Evolutionary conservation across 176 grass and related monocot genomes (phyloP).

Genomic region (Hyparrhenia diplandra): DNA sequence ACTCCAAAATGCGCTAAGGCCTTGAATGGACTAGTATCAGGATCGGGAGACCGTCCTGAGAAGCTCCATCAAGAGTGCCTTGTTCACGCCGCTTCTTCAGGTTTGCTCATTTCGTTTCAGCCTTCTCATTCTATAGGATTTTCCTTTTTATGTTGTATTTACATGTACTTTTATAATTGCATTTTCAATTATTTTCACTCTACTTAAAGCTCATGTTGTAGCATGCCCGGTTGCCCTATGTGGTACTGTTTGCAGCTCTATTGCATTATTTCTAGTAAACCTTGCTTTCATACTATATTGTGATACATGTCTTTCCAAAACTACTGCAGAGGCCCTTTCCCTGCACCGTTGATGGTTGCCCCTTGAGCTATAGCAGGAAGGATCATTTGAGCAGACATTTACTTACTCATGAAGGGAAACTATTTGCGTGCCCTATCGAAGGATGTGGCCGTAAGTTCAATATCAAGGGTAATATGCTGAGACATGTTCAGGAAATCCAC

Average conservation of each 20-base stretch:
- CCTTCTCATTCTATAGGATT: neutral
- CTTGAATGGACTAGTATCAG: slow-evolving; percentile 88
- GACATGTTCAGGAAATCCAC: slow-evolving; percentile 58
- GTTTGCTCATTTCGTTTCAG: slow-evolving; percentile 25
- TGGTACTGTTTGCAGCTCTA: neutral
- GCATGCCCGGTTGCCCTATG: neutral
- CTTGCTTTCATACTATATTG: slow-evolving; percentile 15
- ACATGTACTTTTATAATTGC: neutral
- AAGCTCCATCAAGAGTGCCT: slow-evolving; percentile 77
- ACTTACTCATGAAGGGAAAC: slow-evolving; percentile 59
- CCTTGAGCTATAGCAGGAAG: slow-evolving; percentile 61
- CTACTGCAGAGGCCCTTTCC: slow-evolving; percentile 56
- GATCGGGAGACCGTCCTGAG: slow-evolving; percentile 76
- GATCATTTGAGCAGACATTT: slow-evolving; percentile 73
- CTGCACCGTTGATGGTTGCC: slow-evolving; percentile 56
- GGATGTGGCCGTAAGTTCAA: slow-evolving; percentile 52
- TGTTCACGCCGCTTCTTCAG: slow-evolving; percentile 36
- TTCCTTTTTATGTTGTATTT: neutral
- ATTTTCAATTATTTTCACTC: neutral
- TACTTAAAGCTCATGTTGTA: neutral
- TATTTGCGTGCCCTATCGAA: slow-evolving; percentile 55
- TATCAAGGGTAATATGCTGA: slow-evolving; percentile 63
- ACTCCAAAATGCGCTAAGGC: slow-evolving; percentile 79
- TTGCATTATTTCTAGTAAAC: slow-evolving; percentile 2
- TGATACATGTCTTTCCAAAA: slow-evolving; percentile 20